Evolutionary conservation across 2,329 filamentous ascomycete genomes (phyloP), one percentile per base, ranked within the genome.

Genomic region (Ampelomyces quisqualis): DNA sequence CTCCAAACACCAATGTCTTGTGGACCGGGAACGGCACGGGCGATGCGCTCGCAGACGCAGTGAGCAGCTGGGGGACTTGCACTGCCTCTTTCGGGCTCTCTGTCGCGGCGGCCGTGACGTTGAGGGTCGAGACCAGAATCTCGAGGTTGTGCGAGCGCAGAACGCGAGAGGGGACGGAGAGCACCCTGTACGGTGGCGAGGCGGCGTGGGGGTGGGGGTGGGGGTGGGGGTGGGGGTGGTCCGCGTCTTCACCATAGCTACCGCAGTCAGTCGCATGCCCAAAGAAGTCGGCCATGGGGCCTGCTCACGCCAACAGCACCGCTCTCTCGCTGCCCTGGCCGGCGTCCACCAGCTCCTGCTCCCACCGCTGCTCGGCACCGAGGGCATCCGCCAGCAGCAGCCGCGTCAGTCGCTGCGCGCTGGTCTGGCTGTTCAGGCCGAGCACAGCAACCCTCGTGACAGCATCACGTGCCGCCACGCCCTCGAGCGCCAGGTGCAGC

Each of bases 1-100:
- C 78, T 0, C 82, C 83, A 7, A 95, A 78, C 7, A 96, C 57
- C 11, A 96, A 69, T 1, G 85, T 81, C 61, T 84, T 87, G 62
- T 97, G 91, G 1, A 96, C 89, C 0, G 91, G 90, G 30, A 88
- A 89, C 5, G 82, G 81, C 28, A 93, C 76, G 11, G 82, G 78
- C 9, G 82, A 82, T 41, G 81, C 77, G 46, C 81, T 76, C 7
- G 83, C 82, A 11, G 79, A 80, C 45, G 76, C 77, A 10, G 85
- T 86, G 14, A 87, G 82, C 22, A 95, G 77, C 19, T 70, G 66
- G 4, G 90, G 90, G 13, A 88, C 84, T n/a, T 95, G 76, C 9
- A 90, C 73, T 0, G 80, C 75, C 47, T 90, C 85, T 44, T 79
- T 76, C 4, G 81, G 71, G 7, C 70, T 70, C 37, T 76, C 63